Conservation (phyloP, 768 basidiomycete genomes). For the Paxillus involutus region DNA sequence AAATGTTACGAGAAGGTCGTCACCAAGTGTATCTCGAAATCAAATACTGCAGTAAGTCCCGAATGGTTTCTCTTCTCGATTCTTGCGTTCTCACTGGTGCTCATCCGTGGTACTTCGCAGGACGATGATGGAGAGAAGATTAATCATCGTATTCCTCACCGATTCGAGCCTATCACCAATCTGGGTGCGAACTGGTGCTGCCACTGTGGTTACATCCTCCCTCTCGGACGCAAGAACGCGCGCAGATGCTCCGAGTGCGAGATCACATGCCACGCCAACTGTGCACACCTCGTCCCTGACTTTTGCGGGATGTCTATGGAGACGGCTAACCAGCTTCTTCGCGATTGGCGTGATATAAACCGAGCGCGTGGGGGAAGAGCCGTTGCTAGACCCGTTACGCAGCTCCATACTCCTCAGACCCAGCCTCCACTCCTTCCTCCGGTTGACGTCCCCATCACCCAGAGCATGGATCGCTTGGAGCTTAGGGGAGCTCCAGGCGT, state of each 20-base stretch:
- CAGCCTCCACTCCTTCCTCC: slow-evolving; percentile 33
- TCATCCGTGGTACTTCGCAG: slow-evolving; percentile 37
- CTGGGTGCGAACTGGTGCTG: slow-evolving; percentile 99
- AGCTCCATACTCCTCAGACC: slow-evolving; percentile 31
- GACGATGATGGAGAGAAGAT: slow-evolving; percentile 98
- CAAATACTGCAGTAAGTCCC: slow-evolving; percentile 80
- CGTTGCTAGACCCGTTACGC: slow-evolving; percentile 36
- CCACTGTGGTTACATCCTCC: slow-evolving; percentile 98
- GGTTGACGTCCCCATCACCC: slow-evolving; percentile 30
- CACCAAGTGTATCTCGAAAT: slow-evolving; percentile 98
- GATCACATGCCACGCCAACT: slow-evolving; percentile 96
- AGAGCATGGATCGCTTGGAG: slow-evolving; percentile 47
- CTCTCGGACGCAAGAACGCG: slow-evolving; percentile 95
- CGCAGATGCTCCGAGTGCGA: slow-evolving; percentile 95
- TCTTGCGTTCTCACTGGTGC: neutral
- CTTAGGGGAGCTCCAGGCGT: slow-evolving; percentile 41
- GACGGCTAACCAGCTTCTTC: slow-evolving; percentile 90
- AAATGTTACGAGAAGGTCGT: slow-evolving; percentile 99
- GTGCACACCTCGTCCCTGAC: slow-evolving; percentile 97
- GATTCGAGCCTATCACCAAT: slow-evolving; percentile 96
- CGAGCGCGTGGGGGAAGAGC: slow-evolving; percentile 53
- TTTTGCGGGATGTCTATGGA: slow-evolving; percentile 99
- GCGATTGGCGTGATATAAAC: slow-evolving; percentile 91
- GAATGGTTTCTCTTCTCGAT: neutral
- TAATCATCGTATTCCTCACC: slow-evolving; percentile 98